A percentile compares a stretch with the other conserved stretches of the same genome.
These are phyloP conservation scores for Starmera stellimalicola DNA, from an alignment of 1,139 yeast species.

Conservation along the genomic window DNA sequence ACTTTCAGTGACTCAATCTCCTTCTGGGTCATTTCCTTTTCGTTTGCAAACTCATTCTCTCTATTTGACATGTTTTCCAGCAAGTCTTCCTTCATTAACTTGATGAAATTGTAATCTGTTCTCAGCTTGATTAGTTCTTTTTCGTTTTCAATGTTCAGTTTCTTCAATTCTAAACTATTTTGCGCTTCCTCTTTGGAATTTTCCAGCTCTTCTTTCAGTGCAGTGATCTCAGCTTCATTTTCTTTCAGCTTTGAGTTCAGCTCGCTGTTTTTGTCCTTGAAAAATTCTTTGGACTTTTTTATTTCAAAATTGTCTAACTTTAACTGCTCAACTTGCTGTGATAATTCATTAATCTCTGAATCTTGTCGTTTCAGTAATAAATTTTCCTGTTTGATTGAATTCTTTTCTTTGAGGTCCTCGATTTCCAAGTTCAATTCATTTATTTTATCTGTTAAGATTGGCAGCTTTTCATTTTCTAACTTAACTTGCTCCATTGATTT, in stretches of 20 bases:
- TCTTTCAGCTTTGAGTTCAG: not conserved
- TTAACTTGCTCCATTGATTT: not conserved
- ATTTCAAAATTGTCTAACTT: not conserved
- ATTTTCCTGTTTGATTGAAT: not conserved
- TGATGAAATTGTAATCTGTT: slow-evolving; percentile 14
- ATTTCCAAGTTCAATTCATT: slow-evolving; percentile 7
- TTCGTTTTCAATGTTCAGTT: not conserved
- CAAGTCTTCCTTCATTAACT: slow-evolving; percentile 46
- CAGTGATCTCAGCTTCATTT: slow-evolving; percentile 4
- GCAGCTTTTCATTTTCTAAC: slow-evolving; percentile 6
- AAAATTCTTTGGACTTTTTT: not conserved
- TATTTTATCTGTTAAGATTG: slow-evolving; percentile 1
- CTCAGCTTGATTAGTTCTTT: not conserved
- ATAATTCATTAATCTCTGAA: not conserved
- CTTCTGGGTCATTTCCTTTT: slow-evolving; percentile 37
- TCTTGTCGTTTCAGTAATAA: not conserved
- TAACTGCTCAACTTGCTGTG: not conserved
- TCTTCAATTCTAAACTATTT: slow-evolving; percentile 5
- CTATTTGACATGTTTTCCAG: slow-evolving; percentile 58
- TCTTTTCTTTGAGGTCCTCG: slow-evolving; percentile 6
- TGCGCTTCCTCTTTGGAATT: not conserved
- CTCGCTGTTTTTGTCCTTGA: not conserved
- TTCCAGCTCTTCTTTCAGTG: slow-evolving; percentile 10
- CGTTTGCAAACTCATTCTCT: slow-evolving; percentile 49
- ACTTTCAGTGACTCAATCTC: slow-evolving; percentile 39